A percentile compares a stretch with the other conserved stretches of the same genome.
Evolutionary conservation across 2,329 filamentous ascomycete species (phyloP).

Genomic region (Penicillium verrucosum): DNA sequence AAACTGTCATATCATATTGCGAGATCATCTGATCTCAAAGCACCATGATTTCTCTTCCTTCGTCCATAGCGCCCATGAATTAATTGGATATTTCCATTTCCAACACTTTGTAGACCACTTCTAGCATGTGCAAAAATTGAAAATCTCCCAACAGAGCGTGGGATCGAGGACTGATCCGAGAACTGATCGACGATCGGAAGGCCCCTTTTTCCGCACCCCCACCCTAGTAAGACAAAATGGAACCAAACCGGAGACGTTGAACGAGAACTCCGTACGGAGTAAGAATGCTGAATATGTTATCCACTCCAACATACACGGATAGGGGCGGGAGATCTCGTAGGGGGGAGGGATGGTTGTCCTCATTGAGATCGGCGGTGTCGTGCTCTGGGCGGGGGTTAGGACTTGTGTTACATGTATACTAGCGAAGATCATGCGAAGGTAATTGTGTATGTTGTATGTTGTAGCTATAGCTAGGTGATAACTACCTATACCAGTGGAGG

Average conservation of each 20-base stretch:
- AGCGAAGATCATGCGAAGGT: background rate
- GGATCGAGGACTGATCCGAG: background rate
- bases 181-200: background rate
- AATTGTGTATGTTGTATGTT: too few species aligned
- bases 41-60: background rate
- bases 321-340: too few species aligned
- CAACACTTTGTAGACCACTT: background rate
- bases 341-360: background rate
- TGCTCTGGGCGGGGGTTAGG: background rate
- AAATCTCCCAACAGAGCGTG: background rate
- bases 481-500: background rate
- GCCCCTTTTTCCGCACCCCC: background rate
- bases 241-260: background rate
- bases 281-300: background rate
- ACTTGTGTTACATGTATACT: background rate
- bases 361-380: conserved; percentile 3
- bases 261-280: background rate
- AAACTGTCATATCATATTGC: background rate
- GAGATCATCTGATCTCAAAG: background rate
- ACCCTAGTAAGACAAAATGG: background rate
- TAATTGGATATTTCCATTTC: background rate
- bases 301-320: background rate
- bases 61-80: background rate
- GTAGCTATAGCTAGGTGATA: background rate
- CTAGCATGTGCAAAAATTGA: background rate